A percentile compares a stretch with the other conserved stretches of the same genome.
These are phyloP conservation scores for Astragalus glycyphyllos DNA, from an alignment of 306 rosid genomes.

Conservation along the genomic window DNA sequence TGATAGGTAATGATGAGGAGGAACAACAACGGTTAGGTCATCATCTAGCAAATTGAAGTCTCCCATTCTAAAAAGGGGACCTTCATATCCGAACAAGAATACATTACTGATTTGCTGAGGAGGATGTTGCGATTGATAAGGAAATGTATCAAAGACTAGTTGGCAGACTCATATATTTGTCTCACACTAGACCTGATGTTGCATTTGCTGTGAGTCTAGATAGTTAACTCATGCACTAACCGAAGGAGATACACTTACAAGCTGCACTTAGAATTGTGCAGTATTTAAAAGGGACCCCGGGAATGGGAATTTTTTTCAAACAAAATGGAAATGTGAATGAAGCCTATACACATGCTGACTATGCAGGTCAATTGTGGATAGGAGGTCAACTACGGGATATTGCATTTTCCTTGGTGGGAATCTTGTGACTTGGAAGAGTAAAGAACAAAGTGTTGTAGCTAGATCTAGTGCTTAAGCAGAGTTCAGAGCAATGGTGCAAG, in stretches of 20 bases:
- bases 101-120: too few relatives aligned
- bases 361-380: background rate
- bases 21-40: background rate
- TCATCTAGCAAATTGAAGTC: background rate
- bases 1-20: background rate
- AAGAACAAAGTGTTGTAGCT: too few relatives aligned
- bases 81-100: background rate
- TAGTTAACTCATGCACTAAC: background rate
- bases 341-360: background rate
- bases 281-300: too few relatives aligned
- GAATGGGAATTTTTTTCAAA: too few relatives aligned
- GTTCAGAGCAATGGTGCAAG: too few relatives aligned
- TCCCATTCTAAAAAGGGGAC: background rate
- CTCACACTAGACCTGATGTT: background rate
- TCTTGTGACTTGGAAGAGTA: too few relatives aligned
- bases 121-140: too few relatives aligned
- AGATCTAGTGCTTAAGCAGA: too few relatives aligned
- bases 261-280: constrained; percentile 1
- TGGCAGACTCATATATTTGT: background rate
- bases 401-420: too few relatives aligned
- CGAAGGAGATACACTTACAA: too few relatives aligned
- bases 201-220: background rate
- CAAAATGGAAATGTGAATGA: background rate
- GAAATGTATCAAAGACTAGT: too few relatives aligned
- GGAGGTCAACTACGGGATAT: background rate